phyloP scores from a whole-genome alignment of 305 asterid genomes.

The Fraxinus baroniana region DNA sequence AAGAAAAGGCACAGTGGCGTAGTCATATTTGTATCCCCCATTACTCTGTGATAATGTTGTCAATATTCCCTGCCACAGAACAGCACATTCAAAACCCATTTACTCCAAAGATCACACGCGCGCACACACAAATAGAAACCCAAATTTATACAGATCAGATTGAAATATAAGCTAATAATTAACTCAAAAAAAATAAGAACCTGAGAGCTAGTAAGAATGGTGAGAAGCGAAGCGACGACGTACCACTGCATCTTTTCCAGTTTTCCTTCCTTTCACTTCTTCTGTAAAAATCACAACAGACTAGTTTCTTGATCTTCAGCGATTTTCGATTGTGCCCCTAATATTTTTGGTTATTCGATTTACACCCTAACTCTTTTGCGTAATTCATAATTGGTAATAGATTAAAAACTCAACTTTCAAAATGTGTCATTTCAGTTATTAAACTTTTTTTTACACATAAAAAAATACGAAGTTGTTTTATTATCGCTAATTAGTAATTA shows the following conservation, averaged over 20 bases:
- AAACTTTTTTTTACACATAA: not conserved
- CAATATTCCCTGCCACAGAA: conserved; percentile 68
- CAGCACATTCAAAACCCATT: conserved; percentile 20
- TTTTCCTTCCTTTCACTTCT: conserved; percentile 18
- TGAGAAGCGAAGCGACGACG: conserved; percentile 82
- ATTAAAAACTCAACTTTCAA: not conserved
- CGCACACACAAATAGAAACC: not conserved
- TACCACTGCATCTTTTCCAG: conserved; percentile 93
- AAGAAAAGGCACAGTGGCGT: conserved; percentile 95
- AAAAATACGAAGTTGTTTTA: not conserved
- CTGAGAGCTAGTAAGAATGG: conserved; percentile 94
- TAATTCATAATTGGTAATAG: not conserved
- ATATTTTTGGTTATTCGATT: not conserved
- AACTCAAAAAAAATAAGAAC: conserved; percentile 32
- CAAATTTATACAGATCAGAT: not conserved
- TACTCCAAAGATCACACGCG: conserved; percentile 16
- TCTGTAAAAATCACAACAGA: not conserved
- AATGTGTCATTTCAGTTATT: not conserved
- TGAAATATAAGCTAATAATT: not conserved
- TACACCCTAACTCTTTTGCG: not conserved
- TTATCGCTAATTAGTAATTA: not conserved
- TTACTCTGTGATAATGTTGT: conserved; percentile 87
- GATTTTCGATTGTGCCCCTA: not conserved
- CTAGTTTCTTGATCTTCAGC: not conserved
- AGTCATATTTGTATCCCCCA: conserved; percentile 83